Evolutionary conservation across 805 yeast genomes (phyloP).

Genomic region (Saturnispora saitoi): DNA sequence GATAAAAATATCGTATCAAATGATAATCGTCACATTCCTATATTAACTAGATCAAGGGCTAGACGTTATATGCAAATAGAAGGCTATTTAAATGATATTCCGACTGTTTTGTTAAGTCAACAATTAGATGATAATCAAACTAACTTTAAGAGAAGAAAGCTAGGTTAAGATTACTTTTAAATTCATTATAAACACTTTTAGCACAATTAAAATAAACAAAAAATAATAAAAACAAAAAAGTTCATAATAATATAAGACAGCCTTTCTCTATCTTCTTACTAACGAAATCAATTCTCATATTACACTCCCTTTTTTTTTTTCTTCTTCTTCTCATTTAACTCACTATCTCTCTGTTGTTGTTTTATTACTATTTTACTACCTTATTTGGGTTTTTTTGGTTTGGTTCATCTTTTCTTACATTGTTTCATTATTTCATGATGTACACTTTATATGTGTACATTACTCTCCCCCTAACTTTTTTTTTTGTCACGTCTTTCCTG

Average conservation of each 20-base stretch:
- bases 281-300: no score
- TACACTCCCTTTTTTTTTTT: no score
- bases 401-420: not conserved
- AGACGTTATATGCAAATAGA: conserved; percentile 6
- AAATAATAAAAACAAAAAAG: no score
- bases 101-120: conserved; percentile 6
- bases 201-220: no score
- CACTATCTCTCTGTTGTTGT: not conserved
- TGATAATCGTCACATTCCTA: conserved; percentile 8
- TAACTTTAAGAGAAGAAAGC: conserved; percentile 2
- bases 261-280: no score
- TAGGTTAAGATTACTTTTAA: no score
- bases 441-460: not conserved
- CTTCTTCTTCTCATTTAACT: not conserved
- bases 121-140: conserved; percentile 2
- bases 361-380: not conserved
- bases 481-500: not conserved
- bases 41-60: conserved; percentile 15
- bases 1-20: not conserved
- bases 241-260: no score
- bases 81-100: conserved; percentile 6
- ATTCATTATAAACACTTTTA: no score
- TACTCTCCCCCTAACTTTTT: not conserved
- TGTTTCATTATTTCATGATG: not conserved
- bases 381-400: not conserved